Conservation (phyloP, 2,329 filamentous ascomycete genomes). For the Calonectria fujianensis region DNA sequence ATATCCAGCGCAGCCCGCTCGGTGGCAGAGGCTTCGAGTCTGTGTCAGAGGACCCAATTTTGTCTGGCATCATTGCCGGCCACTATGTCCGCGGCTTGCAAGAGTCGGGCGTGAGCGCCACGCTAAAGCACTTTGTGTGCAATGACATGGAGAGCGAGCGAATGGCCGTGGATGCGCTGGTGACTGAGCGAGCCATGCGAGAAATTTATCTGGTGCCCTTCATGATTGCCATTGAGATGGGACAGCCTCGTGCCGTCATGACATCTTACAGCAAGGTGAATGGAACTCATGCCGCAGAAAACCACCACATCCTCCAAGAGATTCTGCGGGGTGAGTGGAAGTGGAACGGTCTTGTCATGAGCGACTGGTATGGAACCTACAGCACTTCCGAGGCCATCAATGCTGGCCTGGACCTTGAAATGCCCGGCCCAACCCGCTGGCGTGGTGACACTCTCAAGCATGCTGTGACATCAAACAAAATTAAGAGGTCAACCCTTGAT, state of each 20-base stretch:
- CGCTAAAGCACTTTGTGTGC: conserved; percentile 43
- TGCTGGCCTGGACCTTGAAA: conserved; percentile 59
- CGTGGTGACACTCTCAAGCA: conserved; percentile 50
- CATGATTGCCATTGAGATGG: conserved; percentile 44
- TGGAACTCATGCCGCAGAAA: conserved; percentile 51
- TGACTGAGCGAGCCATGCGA: conserved; percentile 38
- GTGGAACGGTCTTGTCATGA: conserved; percentile 60
- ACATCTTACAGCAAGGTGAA: conserved; percentile 55
- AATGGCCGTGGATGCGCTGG: conserved; percentile 33
- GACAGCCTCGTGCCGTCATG: conserved; percentile 37
- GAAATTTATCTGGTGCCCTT: conserved; percentile 47
- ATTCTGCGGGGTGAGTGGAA: conserved; percentile 59
- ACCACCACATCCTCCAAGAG: conserved; percentile 47
- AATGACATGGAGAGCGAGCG: conserved; percentile 42
- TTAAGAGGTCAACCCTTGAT: conserved; percentile 54
- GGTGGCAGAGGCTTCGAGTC: conserved; percentile 67
- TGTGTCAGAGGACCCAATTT: conserved; percentile 65
- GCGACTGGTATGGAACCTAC: conserved; percentile 60
- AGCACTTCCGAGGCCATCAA: conserved; percentile 56
- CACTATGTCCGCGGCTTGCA: conserved; percentile 60
- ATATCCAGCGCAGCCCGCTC: conserved; percentile 65
- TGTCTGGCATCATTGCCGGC: conserved; percentile 64
- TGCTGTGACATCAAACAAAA: conserved; percentile 54
- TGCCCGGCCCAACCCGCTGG: conserved; percentile 60
- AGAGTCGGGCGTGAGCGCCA: conserved; percentile 27